Conservation (phyloP, 2,329 filamentous ascomycete species). For the Microcera coccophila region DNA sequence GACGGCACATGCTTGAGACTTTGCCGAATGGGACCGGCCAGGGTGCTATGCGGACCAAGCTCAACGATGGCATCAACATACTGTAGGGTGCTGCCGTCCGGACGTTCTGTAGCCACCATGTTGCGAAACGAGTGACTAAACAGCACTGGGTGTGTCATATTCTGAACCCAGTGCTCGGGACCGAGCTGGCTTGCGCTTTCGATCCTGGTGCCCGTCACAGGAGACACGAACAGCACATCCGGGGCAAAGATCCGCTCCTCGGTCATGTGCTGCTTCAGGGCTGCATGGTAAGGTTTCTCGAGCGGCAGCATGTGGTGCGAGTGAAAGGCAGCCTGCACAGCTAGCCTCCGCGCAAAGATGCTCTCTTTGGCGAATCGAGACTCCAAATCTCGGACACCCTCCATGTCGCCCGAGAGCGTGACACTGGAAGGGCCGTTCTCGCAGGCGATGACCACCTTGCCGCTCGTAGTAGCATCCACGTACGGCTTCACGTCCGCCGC, state of each 20-base stretch:
- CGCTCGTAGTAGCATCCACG: constrained; percentile 27
- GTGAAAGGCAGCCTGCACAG: constrained; percentile 51
- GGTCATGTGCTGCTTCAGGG: too few species aligned
- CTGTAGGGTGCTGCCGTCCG: too few species aligned
- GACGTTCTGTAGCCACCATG: constrained; percentile 15
- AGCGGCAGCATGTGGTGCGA: constrained; percentile 55
- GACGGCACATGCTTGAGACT: too few species aligned
- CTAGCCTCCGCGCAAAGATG: constrained; percentile 46
- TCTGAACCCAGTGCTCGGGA: constrained; percentile 44
- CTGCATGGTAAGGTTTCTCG: too few species aligned
- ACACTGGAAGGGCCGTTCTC: constrained; percentile 51
- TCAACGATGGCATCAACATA: too few species aligned
- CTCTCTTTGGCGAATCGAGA: constrained; percentile 37
- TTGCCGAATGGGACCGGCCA: constrained; percentile 49
- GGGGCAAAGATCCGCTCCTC: too few species aligned
- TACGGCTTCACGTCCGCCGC: constrained; percentile 40
- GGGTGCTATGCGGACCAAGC: constrained; percentile 47
- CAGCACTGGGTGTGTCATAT: constrained; percentile 38
- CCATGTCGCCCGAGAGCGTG: constrained; percentile 48
- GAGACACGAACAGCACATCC: too few species aligned
- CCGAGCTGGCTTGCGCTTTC: constrained; percentile 35
- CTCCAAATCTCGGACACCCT: too few species aligned
- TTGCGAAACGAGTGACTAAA: constrained; percentile 36
- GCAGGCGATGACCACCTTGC: constrained; percentile 36
- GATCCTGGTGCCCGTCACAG: too few species aligned